These are phyloP conservation scores for Candida coquimbonensis DNA, from an alignment of 805 yeast genomes.

Conservation along the genomic window DNA sequence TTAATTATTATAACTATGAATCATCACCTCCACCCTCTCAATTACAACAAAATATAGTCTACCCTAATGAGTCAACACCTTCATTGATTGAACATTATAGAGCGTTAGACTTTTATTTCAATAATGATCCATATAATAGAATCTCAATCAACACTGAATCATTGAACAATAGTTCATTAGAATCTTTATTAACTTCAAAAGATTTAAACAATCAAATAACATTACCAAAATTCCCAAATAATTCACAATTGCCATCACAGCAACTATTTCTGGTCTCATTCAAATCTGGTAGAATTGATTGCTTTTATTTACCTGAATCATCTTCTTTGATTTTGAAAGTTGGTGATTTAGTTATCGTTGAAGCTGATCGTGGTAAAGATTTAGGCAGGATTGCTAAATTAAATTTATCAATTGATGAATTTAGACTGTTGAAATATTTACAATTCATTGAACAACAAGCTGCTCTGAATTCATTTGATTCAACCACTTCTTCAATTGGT, in stretches of 20 bases:
- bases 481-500: slow-evolving; percentile 4
- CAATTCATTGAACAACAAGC: slow-evolving; percentile 68
- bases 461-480: slow-evolving; percentile 29
- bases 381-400: slow-evolving; percentile 71
- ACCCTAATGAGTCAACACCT: slow-evolving; percentile 14
- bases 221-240: slow-evolving; percentile 17
- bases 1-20: too few species aligned
- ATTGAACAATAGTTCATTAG: slow-evolving; percentile 3
- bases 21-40: not conserved
- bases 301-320: slow-evolving; percentile 50
- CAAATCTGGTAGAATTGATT: slow-evolving; percentile 75
- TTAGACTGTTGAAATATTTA: slow-evolving; percentile 64
- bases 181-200: slow-evolving; percentile 2
- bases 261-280: slow-evolving; percentile 61
- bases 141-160: slow-evolving; percentile 14
- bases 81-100: slow-evolving; percentile 14
- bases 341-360: slow-evolving; percentile 68
- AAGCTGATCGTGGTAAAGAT: slow-evolving; percentile 82
- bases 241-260: slow-evolving; percentile 19
- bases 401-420: slow-evolving; percentile 53
- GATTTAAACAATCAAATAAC: slow-evolving; percentile 4
- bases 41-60: not conserved
- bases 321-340: slow-evolving; percentile 34
- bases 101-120: slow-evolving; percentile 19
- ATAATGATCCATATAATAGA: slow-evolving; percentile 18